These are phyloP conservation scores for Cutaneotrichosporon mucoides DNA, from an alignment of 1,284 basidiomycete species.

Conservation along the genomic window DNA sequence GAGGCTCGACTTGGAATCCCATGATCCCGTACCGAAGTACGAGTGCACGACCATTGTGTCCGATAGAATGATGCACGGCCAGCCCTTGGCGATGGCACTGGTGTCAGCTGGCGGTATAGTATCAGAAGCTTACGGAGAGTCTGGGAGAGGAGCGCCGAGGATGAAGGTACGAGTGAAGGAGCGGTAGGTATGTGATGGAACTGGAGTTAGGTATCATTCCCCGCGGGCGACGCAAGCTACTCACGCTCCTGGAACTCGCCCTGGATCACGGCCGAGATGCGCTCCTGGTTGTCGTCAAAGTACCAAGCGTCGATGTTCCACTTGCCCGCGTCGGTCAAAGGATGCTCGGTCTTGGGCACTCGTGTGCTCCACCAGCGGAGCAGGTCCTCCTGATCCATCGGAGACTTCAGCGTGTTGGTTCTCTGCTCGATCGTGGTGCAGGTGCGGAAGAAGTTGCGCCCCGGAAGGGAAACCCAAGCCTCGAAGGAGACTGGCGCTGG, in stretches of 20 bases:
- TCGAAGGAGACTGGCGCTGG: slow-evolving; percentile 68
- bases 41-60: slow-evolving; percentile 79
- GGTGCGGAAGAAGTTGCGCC: slow-evolving; percentile 71
- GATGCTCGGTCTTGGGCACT: slow-evolving; percentile 79
- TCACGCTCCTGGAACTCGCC: slow-evolving; percentile 87
- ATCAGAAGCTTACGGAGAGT: slow-evolving; percentile 58
- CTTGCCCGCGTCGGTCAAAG: slow-evolving; percentile 62
- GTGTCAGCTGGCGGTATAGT: slow-evolving; percentile 48
- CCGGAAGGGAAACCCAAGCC: slow-evolving; percentile 62
- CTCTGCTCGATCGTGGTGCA: slow-evolving; percentile 61
- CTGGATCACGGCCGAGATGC: slow-evolving; percentile 77
- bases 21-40: slow-evolving; percentile 77
- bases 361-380: slow-evolving; percentile 51
- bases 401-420: slow-evolving; percentile 67
- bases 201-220: slow-evolving; percentile 24
- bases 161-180: slow-evolving; percentile 93
- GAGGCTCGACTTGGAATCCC: slow-evolving; percentile 31
- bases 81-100: slow-evolving; percentile 65
- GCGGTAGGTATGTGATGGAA: slow-evolving; percentile 54
- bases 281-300: slow-evolving; percentile 54
- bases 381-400: slow-evolving; percentile 57
- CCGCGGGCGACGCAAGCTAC: slow-evolving; percentile 37
- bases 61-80: slow-evolving; percentile 85
- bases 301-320: slow-evolving; percentile 89
- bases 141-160: slow-evolving; percentile 71